phyloP scores from a whole-genome alignment of 108 stramenopile genomes.

The Aurantiochytrium sp. region DNA sequence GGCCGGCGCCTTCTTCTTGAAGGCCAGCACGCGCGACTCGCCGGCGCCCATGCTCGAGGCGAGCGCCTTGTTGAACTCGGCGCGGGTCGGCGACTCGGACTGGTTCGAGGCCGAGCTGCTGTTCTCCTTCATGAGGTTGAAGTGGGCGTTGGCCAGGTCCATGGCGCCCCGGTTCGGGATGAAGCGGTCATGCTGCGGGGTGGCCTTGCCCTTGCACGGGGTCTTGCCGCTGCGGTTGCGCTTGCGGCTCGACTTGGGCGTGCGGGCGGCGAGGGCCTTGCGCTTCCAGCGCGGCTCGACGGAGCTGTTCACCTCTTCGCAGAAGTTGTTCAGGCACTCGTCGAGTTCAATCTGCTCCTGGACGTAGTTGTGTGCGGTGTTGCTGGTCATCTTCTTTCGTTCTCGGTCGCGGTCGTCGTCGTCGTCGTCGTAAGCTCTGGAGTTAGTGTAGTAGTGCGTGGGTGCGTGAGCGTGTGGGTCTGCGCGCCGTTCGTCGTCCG shows the following conservation, averaged over 20 bases:
- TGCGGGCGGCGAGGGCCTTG: constrained; percentile 44
- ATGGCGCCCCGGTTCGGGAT: constrained; percentile 55
- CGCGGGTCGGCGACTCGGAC: constrained; percentile 32
- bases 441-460: too few relatives aligned
- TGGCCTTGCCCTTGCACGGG: constrained; percentile 31
- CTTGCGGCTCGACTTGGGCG: neutral
- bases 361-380: neutral
- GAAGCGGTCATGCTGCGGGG: constrained; percentile 49
- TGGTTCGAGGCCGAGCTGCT: constrained; percentile 35
- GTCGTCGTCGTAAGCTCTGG: too few relatives aligned
- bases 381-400: neutral
- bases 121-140: constrained; percentile 18
- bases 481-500: too few relatives aligned
- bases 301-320: constrained; percentile 30
- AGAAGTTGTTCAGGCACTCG: constrained; percentile 23
- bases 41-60: constrained; percentile 21
- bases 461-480: too few relatives aligned
- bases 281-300: constrained; percentile 56
- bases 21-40: constrained; percentile 72
- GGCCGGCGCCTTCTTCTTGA: constrained; percentile 86
- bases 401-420: neutral
- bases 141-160: constrained; percentile 47
- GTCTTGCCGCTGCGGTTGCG: neutral
- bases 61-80: constrained; percentile 38
- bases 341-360: constrained; percentile 27